Conservation (phyloP, 306 rosid species). For the Mimosa pudica region DNA sequence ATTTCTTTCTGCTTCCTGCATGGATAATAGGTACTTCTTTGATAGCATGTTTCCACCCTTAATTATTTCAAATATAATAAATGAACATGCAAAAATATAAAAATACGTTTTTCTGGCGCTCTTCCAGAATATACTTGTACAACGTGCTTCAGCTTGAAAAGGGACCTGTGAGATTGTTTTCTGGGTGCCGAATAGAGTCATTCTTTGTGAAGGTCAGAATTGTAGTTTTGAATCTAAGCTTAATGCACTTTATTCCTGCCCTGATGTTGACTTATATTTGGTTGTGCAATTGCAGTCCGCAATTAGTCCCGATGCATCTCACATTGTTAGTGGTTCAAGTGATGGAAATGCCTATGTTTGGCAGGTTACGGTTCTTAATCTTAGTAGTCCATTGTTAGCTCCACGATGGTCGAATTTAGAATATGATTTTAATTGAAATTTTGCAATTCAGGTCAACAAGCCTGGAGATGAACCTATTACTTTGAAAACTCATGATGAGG, state of each 20-base stretch:
- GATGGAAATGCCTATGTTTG: conserved; percentile 83
- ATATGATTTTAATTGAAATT: conserved; percentile 28
- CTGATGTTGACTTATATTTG: conserved; percentile 15
- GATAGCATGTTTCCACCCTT: not conserved
- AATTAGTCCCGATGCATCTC: conserved; percentile 84
- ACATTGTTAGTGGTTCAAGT: conserved; percentile 85
- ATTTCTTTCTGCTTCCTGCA: conserved; percentile 86
- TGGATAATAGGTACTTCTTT: conserved; percentile 76
- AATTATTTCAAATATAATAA: conserved; percentile 15
- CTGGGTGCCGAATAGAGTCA: conserved; percentile 78
- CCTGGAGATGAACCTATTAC: conserved; percentile 56
- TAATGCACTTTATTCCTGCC: conserved; percentile 5
- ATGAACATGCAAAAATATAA: not conserved
- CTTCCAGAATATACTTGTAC: conserved; percentile 74
- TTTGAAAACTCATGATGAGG: conserved; percentile 71
- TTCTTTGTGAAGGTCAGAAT: conserved; percentile 85
- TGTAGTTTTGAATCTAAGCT: not conserved
- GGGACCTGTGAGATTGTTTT: conserved; percentile 73
- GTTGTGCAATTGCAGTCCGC: conserved; percentile 63
- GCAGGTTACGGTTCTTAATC: conserved; percentile 60
- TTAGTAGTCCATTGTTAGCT: conserved; percentile 9
- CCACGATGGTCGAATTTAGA: conserved; percentile 2
- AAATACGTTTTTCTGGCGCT: not conserved
- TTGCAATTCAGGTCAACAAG: conserved; percentile 68
- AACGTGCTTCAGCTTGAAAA: conserved; percentile 79